phyloP scores from a whole-genome alignment of 495 filamentous ascomycete species.

The Neurospora sp. region DNA sequence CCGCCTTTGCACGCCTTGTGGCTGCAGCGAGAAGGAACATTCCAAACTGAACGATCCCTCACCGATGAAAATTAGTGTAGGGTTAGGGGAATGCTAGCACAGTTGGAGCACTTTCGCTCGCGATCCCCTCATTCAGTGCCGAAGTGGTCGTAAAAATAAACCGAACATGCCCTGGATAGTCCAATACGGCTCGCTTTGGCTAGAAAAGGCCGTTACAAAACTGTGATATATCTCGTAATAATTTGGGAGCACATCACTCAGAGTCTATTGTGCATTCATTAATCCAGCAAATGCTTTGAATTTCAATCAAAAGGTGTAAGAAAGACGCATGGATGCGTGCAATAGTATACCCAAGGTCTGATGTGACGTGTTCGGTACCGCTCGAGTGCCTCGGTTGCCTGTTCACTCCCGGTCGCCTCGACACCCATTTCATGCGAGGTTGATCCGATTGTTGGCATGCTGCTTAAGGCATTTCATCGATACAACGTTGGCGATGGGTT shows the following conservation, averaged over 20 bases:
- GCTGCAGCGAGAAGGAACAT: background rate
- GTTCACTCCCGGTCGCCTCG: background rate
- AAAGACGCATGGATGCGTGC: too few species aligned
- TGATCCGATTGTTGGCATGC: background rate
- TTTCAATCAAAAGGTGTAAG: too few species aligned
- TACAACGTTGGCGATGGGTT: background rate
- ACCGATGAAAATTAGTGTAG: background rate
- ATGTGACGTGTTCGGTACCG: too few species aligned
- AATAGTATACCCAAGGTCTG: too few species aligned
- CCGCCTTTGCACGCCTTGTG: background rate
- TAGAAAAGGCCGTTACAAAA: too few species aligned
- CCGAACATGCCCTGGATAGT: too few species aligned
- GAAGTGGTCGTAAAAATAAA: too few species aligned
- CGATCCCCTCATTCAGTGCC: background rate
- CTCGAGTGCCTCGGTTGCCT: background rate
- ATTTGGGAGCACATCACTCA: too few species aligned
- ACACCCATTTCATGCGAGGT: background rate
- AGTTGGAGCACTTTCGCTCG: background rate
- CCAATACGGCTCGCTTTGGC: too few species aligned
- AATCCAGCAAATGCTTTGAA: too few species aligned
- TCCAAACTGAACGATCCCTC: background rate
- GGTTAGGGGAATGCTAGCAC: background rate
- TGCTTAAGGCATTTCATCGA: background rate
- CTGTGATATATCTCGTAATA: too few species aligned
- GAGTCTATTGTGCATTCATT: too few species aligned